A percentile compares a stretch with the other conserved stretches of the same genome.
Conservation (phyloP, 2,329 filamentous ascomycete species). For the Grosmannia clavigera region DNA sequence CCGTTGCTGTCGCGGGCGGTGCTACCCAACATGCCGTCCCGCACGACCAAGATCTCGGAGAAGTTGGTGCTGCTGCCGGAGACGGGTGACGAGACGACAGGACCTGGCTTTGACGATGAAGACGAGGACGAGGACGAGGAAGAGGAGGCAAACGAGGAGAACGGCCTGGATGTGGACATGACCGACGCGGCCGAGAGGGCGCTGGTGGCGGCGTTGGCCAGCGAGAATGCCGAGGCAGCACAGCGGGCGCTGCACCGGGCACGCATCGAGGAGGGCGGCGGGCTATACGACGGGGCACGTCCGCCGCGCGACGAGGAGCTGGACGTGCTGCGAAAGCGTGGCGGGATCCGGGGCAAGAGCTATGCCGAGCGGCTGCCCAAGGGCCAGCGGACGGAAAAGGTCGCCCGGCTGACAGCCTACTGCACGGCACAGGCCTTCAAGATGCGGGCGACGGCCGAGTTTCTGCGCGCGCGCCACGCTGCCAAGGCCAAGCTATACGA, state of each 20-base stretch:
- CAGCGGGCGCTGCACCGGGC: slow-evolving; percentile 22
- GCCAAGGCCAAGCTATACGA: slow-evolving; percentile 95
- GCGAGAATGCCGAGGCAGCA: slow-evolving; percentile 46
- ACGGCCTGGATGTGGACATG: background rate
- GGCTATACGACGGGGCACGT: slow-evolving; percentile 20
- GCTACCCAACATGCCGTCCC: slow-evolving; percentile 56
- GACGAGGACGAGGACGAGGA: slow-evolving; percentile 41
- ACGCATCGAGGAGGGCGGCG: slow-evolving; percentile 23
- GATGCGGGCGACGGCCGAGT: slow-evolving; percentile 75
- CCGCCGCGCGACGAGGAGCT: slow-evolving; percentile 58
- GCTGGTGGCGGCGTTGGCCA: slow-evolving; percentile 20
- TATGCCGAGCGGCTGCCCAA: slow-evolving; percentile 92
- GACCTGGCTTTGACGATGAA: slow-evolving; percentile 15
- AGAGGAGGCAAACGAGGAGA: slow-evolving; percentile 31
- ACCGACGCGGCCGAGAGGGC: slow-evolving; percentile 21
- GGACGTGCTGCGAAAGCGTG: slow-evolving; percentile 49
- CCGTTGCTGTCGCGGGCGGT: slow-evolving; percentile 19
- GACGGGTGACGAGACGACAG: slow-evolving; percentile 34
- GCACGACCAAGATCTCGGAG: slow-evolving; percentile 89
- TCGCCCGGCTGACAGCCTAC: slow-evolving; percentile 86
- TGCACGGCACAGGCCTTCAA: slow-evolving; percentile 93
- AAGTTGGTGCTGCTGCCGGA: slow-evolving; percentile 94
- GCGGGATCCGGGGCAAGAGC: slow-evolving; percentile 61
- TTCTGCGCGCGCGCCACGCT: slow-evolving; percentile 75
- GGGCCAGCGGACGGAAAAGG: slow-evolving; percentile 69